These are phyloP conservation scores for Leptomonas pyrrhocoris DNA, from an alignment of 208 protist species.

Conservation along the genomic window DNA sequence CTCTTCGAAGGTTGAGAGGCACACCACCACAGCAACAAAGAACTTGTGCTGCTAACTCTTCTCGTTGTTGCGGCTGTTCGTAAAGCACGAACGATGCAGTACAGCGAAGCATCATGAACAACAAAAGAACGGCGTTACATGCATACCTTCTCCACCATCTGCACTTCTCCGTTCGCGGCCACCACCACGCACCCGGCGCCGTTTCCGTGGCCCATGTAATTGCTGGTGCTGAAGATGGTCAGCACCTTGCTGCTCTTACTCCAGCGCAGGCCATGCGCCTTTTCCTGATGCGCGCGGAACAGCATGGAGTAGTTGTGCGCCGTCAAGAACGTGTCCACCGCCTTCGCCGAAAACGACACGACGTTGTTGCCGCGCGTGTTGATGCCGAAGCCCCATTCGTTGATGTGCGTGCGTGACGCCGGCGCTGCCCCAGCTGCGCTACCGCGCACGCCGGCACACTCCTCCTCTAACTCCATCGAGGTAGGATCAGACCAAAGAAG, in stretches of 20 bases:
- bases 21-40: background rate
- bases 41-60: background rate
- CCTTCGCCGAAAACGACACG: conserved; percentile 63
- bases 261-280: conserved; percentile 70
- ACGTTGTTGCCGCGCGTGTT: conserved; percentile 69
- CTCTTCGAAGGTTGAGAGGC: too few relatives aligned
- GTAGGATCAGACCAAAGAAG: conserved; percentile 87
- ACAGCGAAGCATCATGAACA: background rate
- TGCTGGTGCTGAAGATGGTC: conserved; percentile 84
- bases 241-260: conserved; percentile 76
- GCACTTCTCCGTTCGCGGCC: conserved; percentile 55
- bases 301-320: conserved; percentile 71
- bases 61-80: too few relatives aligned
- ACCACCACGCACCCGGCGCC: conserved; percentile 77
- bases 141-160: conserved; percentile 73
- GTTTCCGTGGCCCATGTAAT: conserved; percentile 83
- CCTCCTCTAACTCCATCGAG: conserved; percentile 40
- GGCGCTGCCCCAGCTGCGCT: background rate
- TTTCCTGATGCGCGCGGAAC: conserved; percentile 85
- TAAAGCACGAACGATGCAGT: too few relatives aligned
- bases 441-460: conserved; percentile 8
- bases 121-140: background rate
- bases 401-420: conserved; percentile 25
- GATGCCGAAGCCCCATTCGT: conserved; percentile 74
- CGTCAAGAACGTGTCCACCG: conserved; percentile 72